Conservation (phyloP, 2,329 filamentous ascomycete genomes). For the Penicillium sp. region DNA sequence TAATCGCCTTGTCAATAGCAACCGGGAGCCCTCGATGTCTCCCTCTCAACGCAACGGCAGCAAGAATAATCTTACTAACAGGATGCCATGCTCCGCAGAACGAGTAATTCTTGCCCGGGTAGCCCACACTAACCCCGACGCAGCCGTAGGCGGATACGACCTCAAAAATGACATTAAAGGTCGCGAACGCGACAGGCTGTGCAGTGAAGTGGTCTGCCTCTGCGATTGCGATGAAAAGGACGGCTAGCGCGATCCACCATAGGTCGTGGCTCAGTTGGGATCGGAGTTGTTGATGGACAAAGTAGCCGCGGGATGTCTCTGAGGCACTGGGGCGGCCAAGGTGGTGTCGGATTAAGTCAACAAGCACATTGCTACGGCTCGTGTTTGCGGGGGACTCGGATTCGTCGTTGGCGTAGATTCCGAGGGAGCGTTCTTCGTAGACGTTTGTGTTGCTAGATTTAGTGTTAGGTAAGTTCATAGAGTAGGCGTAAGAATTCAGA, state of each 20-base stretch:
- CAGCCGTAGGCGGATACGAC: slow-evolving; percentile 56
- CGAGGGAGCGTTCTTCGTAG: slow-evolving; percentile 68
- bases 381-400: slow-evolving; percentile 18
- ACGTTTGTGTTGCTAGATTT: slow-evolving; percentile 63
- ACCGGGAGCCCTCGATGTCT: slow-evolving; percentile 59
- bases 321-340: slow-evolving; percentile 21
- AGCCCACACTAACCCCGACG: slow-evolving; percentile 61
- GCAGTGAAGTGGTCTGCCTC: slow-evolving; percentile 57
- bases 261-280: slow-evolving; percentile 66
- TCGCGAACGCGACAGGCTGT: slow-evolving; percentile 55
- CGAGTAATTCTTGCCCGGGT: slow-evolving; percentile 55
- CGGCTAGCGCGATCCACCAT: slow-evolving; percentile 64
- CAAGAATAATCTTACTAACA: slow-evolving; percentile 59
- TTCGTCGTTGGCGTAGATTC: slow-evolving; percentile 43
- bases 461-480: slow-evolving; percentile 2
- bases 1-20: slow-evolving; percentile 54
- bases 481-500: not conserved
- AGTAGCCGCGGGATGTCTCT: slow-evolving; percentile 46
- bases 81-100: slow-evolving; percentile 57
- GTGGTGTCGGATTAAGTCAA: slow-evolving; percentile 29
- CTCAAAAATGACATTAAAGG: slow-evolving; percentile 59
- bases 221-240: slow-evolving; percentile 61
- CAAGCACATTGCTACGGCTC: slow-evolving; percentile 21
- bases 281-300: slow-evolving; percentile 60
- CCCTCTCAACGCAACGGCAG: slow-evolving; percentile 58